Base-by-base conservation (phyloP, 257 asterid species). In the Nyctanthes arbortristis region DNA sequence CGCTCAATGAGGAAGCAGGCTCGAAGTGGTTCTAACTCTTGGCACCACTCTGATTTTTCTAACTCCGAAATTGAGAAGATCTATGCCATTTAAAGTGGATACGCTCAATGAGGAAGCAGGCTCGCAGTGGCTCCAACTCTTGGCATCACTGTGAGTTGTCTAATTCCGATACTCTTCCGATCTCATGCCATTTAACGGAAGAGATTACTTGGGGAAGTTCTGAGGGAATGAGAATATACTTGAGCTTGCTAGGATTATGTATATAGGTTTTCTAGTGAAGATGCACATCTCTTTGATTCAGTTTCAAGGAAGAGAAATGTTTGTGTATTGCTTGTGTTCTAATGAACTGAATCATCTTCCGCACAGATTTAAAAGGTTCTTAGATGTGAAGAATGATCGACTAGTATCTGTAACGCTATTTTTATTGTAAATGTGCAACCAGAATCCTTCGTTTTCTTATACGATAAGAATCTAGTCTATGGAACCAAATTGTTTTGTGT, bases 31-130 rank as follows among this genome's bases (percentile, higher is more conserved):
- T 83, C 89, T 1, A 79, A 65, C 79, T 86, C 92, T 0, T 81
- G 81, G 83, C 88, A 69, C 65, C 89, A 78, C 73, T 84, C 92
- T 0, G 92, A 86, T 70, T 79, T 79, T 47, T 84, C 87, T 3
- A 63, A 81, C 52, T 86, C 89, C 0, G 92, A 86, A 30, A 75
- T 81, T 9, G 92, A 86, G 39, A 63, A 81, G 49, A 81, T 84
- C 66, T 83, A 83, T n/a, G 92, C 92, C 16, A 82, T 86, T 70
- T 86, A 52, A 52, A 3, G 30, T 52, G 16, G 59, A 52, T 14
- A 6, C 22, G 24, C n/a, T 3, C 22, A n/a, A 52, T 20, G 29
- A 49, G 43, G 43, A 13, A n/a, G n/a, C n/a, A n/a, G n/a, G n/a
- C n/a, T n/a, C n/a, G n/a, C n/a, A n/a, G n/a, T n/a, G n/a, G n/a